Evolutionary conservation across 345 rosid species (phyloP).

Genomic region (Erucastrum elatum): DNA sequence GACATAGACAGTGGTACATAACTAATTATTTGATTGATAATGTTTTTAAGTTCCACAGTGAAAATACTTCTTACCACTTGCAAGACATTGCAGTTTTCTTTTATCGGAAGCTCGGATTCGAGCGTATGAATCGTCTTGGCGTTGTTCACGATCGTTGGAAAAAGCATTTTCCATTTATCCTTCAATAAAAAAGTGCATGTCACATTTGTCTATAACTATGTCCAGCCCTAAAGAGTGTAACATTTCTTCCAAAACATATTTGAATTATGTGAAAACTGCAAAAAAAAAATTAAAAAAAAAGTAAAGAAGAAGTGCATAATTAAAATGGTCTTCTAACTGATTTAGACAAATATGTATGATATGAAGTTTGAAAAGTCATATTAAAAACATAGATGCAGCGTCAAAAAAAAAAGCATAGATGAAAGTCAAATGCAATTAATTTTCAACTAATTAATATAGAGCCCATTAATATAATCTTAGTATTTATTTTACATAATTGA

Average conservation of each 20-base stretch:
- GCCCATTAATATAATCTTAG: too few relatives aligned
- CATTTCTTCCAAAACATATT: background rate
- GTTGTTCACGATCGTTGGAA: conserved; percentile 63
- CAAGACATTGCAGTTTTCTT: conserved; percentile 43
- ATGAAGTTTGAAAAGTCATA: background rate
- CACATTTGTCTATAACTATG: background rate
- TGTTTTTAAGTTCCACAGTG: background rate
- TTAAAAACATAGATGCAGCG: background rate
- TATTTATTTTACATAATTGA: background rate
- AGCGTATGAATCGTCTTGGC: conserved; percentile 49
- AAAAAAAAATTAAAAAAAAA: too few relatives aligned
- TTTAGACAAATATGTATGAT: background rate
- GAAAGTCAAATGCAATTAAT: background rate
- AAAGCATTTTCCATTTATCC: conserved; percentile 62
- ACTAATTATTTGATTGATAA: background rate
- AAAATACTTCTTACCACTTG: conserved; percentile 51
- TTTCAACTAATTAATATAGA: too few relatives aligned
- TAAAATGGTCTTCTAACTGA: background rate
- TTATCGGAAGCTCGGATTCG: conserved; percentile 35
- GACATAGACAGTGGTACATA: background rate
- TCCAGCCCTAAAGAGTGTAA: background rate
- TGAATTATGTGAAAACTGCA: background rate
- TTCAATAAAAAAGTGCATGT: conserved; percentile 29
- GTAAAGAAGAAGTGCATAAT: background rate
- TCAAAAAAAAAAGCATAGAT: background rate